Conservation (phyloP, 129 eudicot species). For the Rutidosis leptorrhynchoides region DNA sequence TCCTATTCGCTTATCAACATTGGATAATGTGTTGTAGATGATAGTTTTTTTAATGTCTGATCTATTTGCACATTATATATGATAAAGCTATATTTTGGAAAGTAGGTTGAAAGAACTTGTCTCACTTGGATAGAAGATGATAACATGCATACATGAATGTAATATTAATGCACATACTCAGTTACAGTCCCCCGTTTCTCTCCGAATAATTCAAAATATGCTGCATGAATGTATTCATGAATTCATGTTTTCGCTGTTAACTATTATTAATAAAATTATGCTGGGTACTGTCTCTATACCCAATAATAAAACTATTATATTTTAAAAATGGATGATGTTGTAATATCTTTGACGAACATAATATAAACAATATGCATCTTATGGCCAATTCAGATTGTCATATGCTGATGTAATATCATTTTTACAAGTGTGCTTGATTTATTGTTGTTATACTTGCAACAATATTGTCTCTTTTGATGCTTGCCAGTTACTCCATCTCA, state of each 20-base stretch:
- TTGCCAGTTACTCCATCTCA: background rate
- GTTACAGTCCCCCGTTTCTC: background rate
- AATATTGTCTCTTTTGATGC: background rate
- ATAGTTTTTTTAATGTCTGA: background rate
- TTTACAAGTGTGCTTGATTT: background rate
- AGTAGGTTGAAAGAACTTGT: slow-evolving; percentile 8
- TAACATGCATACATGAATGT: slow-evolving; percentile 6
- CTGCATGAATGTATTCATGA: background rate
- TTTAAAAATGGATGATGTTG: background rate
- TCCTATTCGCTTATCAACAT: background rate
- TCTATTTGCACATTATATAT: background rate
- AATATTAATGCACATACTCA: background rate
- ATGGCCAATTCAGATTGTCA: background rate
- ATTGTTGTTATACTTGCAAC: background rate
- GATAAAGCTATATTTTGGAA: slow-evolving; percentile 2
- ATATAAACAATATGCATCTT: background rate
- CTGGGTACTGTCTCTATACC: background rate
- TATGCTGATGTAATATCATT: background rate
- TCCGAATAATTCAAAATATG: background rate
- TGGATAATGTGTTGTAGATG: background rate
- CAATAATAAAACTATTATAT: background rate
- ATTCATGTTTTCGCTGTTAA: background rate
- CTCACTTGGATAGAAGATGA: slow-evolving; percentile 1
- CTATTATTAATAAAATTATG: background rate
- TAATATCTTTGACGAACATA: background rate